Percentiles rank a stretch among this genome's conserved stretches.
These are phyloP conservation scores for Grammothele lineata DNA, from an alignment of 768 basidiomycete genomes.

Conservation along the genomic window DNA sequence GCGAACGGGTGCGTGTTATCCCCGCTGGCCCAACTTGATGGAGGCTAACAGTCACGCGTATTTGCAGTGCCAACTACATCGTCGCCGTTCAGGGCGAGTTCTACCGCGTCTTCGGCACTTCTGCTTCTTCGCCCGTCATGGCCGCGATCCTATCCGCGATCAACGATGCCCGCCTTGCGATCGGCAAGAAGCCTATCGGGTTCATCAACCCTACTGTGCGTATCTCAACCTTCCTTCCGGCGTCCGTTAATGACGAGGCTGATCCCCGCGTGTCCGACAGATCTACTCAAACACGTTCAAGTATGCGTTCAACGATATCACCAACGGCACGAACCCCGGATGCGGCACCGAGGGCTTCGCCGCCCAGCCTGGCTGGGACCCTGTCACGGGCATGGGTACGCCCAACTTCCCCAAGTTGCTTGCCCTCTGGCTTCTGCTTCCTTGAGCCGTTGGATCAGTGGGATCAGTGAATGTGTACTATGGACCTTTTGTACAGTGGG, in stretches of 20 bases:
- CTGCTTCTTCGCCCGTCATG: slow-evolving; percentile 26
- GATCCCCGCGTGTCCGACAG: background rate
- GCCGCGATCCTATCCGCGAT: slow-evolving; percentile 28
- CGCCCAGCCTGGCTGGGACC: slow-evolving; percentile 9
- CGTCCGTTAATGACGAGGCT: background rate
- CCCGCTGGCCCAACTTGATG: too few species aligned
- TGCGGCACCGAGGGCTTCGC: slow-evolving; percentile 31
- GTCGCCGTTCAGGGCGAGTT: slow-evolving; percentile 20
- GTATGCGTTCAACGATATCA: slow-evolving; percentile 29
- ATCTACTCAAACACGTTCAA: slow-evolving; percentile 14
- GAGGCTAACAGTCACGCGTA: too few species aligned
- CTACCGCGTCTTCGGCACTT: slow-evolving; percentile 23
- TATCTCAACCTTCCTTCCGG: background rate
- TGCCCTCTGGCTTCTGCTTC: slow-evolving; percentile 2
- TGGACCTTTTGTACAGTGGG: too few species aligned
- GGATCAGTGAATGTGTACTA: too few species aligned
- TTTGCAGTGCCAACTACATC: slow-evolving; percentile 8
- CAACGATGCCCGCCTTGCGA: slow-evolving; percentile 29
- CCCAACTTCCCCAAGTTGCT: slow-evolving; percentile 22
- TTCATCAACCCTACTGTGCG: slow-evolving; percentile 30
- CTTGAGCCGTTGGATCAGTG: too few species aligned
- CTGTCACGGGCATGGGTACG: slow-evolving; percentile 26
- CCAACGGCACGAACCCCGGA: slow-evolving; percentile 28
- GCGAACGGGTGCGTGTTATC: too few species aligned
- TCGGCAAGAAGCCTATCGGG: slow-evolving; percentile 26